Evolutionary conservation across 495 filamentous ascomycete genomes (phyloP), one percentile per base, ranked within the genome.

Genomic region (Ramalina intermedia): DNA sequence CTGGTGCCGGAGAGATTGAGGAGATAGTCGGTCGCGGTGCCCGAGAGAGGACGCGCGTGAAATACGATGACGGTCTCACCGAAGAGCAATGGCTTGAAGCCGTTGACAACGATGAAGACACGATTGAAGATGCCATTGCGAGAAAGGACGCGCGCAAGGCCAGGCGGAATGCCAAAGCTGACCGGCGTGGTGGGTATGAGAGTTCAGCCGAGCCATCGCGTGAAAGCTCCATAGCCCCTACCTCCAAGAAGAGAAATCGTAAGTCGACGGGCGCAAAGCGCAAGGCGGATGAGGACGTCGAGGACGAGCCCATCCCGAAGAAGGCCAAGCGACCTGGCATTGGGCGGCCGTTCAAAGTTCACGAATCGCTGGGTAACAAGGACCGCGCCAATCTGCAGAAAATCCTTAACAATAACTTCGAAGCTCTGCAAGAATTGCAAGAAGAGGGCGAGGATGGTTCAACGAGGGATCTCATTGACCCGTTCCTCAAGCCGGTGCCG

Each of bases 71-170:
- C 58, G 91, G 93, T 24, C 80, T 98, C 38, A 95, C 91, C 3
- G 93, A 96, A 63, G 91, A 96, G 66, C 93, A 98, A 66, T 98
- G 91, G 91, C 62, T 84, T 29, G 72, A 76, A 61, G 90, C 91
- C 48, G 87, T 98, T 35, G 91, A 96, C 60, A 85, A 93, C 50
- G 88, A 96, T 48, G 91, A 98, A 9, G 93, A 96, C 53, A 81
- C 77, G 0, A 85, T 94, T 43, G 91, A 98, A 61, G 88, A 85
- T 49, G 91, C 90, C 12, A 86, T 93, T 24, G 87, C 87, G 40
- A 75, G 90, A 24, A 96, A 94, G 58, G 74, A 82, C 44, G 85
- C 85, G n/a, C 77, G 80, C 27, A 87, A 87, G 46, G 84, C 84
- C 37, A 79, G 78, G 58, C 81, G 88, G n/a, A 79, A 81, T 37